phyloP scores from a whole-genome alignment of 2,329 filamentous ascomycete genomes.

The Cladosporium austrohemisphaericum region DNA sequence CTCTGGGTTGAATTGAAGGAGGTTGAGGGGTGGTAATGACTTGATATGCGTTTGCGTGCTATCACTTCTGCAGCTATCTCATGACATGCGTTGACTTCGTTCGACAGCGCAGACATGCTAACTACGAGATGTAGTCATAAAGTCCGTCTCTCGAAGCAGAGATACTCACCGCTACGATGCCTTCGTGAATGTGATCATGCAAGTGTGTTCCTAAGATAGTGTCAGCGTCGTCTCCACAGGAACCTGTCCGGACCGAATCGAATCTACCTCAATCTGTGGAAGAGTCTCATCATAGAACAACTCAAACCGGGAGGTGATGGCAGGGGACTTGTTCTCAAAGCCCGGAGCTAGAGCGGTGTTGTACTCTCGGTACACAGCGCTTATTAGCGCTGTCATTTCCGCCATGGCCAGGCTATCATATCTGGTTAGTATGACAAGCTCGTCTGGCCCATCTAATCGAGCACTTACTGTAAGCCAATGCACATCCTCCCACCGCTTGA shows the following conservation, averaged over 20 bases:
- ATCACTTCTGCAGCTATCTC: too few relatives aligned
- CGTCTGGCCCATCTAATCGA: not conserved
- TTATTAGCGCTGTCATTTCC: conserved; percentile 48
- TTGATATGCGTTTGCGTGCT: too few relatives aligned
- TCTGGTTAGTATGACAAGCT: not conserved
- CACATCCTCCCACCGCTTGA: conserved; percentile 47
- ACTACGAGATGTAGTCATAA: too few relatives aligned
- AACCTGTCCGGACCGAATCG: not conserved
- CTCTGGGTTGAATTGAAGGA: conserved; percentile 65
- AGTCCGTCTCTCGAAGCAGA: too few relatives aligned
- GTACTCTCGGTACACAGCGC: conserved; percentile 46
- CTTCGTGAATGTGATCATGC: conserved; percentile 15
- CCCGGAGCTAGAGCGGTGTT: conserved; percentile 32
- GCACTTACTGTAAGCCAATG: conserved; percentile 35
- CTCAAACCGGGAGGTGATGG: conserved; percentile 42
- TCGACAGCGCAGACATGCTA: too few relatives aligned
- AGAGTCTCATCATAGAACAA: conserved; percentile 38
- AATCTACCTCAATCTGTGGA: conserved; percentile 23
- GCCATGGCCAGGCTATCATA: conserved; percentile 45
- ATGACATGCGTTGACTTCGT: too few relatives aligned
- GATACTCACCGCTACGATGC: not conserved
- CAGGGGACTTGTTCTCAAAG: conserved; percentile 35
- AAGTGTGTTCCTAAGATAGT: conserved; percentile 13
- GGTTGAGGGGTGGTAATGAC: conserved; percentile 61
- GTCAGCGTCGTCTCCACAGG: not conserved